A percentile compares a stretch with the other conserved stretches of the same genome.
Conservation (phyloP, 164 flowering plant genomes). For the Aristolochia contorta region DNA sequence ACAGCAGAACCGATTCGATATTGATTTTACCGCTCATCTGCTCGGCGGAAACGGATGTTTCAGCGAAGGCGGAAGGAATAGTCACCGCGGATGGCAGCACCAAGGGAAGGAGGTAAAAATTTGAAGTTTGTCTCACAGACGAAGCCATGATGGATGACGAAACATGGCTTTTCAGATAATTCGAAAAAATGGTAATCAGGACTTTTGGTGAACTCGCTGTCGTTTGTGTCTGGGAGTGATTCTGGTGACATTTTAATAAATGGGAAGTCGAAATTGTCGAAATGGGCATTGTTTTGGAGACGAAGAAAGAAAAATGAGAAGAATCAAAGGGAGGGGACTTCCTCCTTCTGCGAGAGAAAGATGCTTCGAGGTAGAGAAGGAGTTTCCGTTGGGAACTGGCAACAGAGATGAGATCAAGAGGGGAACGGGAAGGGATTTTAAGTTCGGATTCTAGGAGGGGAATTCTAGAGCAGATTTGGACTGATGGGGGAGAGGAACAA, state of each 20-base stretch:
- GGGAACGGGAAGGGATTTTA: slow-evolving; percentile 5
- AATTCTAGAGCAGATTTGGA: slow-evolving; percentile 24
- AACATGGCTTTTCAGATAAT: too few relatives aligned
- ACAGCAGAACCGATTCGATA: slow-evolving; percentile 54
- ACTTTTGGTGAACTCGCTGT: too few relatives aligned
- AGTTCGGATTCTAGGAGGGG: slow-evolving; percentile 9
- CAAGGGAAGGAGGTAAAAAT: slow-evolving; percentile 9
- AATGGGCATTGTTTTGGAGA: not conserved
- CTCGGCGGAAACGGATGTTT: slow-evolving; percentile 22
- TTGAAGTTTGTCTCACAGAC: too few relatives aligned
- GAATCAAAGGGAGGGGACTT: slow-evolving; percentile 5
- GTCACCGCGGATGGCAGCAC: slow-evolving; percentile 22
- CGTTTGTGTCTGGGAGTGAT: too few relatives aligned
- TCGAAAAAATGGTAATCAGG: too few relatives aligned
- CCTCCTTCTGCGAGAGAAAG: not conserved
- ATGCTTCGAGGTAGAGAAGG: not conserved
- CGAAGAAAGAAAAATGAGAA: slow-evolving; percentile 1
- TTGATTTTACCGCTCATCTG: slow-evolving; percentile 36
- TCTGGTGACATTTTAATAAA: not conserved
- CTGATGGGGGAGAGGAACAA: slow-evolving; percentile 29
- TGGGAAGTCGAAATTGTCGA: not conserved
- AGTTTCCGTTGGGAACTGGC: not conserved
- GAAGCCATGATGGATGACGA: too few relatives aligned
- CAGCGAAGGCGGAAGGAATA: slow-evolving; percentile 42
- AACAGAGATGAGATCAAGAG: not conserved